phyloP scores from a whole-genome alignment of 73 alveolate species.

The Stentor roeselii region DNA sequence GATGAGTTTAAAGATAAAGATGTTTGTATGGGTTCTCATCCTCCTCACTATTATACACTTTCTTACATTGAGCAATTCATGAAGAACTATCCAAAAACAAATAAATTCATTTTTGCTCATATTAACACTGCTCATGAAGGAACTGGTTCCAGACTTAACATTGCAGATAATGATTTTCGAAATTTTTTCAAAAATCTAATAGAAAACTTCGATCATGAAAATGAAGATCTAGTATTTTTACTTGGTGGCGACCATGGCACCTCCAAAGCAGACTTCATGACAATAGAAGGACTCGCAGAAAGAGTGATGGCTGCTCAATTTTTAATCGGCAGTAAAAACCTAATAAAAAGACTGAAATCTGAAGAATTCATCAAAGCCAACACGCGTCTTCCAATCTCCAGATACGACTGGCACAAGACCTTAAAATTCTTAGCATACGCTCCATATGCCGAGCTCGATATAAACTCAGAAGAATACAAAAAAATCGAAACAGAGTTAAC shows the following conservation, averaged over 20 bases:
- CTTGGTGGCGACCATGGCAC: constrained; percentile 13
- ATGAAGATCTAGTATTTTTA: not conserved
- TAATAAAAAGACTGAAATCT: not conserved
- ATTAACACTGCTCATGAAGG: constrained; percentile 22
- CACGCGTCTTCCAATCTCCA: not conserved
- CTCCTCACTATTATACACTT: not conserved
- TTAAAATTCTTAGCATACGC: not conserved
- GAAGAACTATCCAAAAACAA: not conserved
- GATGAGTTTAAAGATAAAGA: not conserved
- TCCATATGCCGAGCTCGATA: not conserved
- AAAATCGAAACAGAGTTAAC: not conserved
- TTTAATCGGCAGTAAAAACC: not conserved
- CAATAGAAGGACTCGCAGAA: not conserved
- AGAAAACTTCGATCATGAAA: not conserved
- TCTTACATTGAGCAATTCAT: not conserved
- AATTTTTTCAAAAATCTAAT: not conserved
- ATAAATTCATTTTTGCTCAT: constrained; percentile 22
- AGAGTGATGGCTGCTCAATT: not conserved
- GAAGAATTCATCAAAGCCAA: no score
- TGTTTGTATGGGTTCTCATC: not conserved
- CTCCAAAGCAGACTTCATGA: not conserved
- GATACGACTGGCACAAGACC: not conserved
- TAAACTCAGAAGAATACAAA: not conserved
- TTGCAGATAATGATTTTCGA: not conserved
- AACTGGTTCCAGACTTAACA: not conserved